A percentile compares a stretch with the other conserved stretches of the same genome.
These are phyloP conservation scores for Stygiomarasmius scandens DNA, from an alignment of 1,284 basidiomycete genomes.

Conservation along the genomic window DNA sequence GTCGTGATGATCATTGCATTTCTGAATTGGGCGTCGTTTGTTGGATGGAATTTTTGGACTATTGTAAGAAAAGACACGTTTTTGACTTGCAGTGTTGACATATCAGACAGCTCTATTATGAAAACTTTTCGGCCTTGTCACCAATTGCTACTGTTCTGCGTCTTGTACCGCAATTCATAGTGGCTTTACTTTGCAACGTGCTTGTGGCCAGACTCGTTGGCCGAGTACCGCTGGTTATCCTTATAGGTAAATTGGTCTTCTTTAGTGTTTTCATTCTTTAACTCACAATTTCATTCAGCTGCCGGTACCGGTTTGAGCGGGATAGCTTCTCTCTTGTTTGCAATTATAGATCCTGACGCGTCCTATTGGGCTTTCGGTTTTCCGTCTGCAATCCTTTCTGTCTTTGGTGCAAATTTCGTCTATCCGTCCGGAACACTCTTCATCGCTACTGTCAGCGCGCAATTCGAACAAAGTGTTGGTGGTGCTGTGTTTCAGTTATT, in stretches of 20 bases:
- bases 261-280: neutral
- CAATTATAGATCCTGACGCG: conserved; percentile 59
- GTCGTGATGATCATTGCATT: conserved; percentile 71
- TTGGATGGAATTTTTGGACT: conserved; percentile 57
- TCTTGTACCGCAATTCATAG: conserved; percentile 76
- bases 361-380: conserved; percentile 84
- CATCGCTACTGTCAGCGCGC: conserved; percentile 67
- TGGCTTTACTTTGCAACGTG: conserved; percentile 70
- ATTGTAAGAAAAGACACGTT: conserved; percentile 44
- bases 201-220: conserved; percentile 65
- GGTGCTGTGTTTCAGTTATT: conserved; percentile 79
- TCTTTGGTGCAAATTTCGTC: conserved; percentile 81
- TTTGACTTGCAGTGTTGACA: neutral
- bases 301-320: conserved; percentile 62
- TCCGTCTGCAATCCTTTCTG: conserved; percentile 70
- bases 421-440: conserved; percentile 79
- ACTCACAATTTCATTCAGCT: conserved; percentile 30
- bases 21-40: conserved; percentile 69
- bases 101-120: conserved; percentile 60
- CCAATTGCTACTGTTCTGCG: conserved; percentile 76
- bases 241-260: conserved; percentile 47
- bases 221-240: conserved; percentile 54
- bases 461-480: conserved; percentile 77
- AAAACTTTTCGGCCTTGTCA: conserved; percentile 55
- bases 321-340: conserved; percentile 70